Conservation (phyloP, 2,329 filamentous ascomycete species). For the Fusarium acutatum region DNA sequence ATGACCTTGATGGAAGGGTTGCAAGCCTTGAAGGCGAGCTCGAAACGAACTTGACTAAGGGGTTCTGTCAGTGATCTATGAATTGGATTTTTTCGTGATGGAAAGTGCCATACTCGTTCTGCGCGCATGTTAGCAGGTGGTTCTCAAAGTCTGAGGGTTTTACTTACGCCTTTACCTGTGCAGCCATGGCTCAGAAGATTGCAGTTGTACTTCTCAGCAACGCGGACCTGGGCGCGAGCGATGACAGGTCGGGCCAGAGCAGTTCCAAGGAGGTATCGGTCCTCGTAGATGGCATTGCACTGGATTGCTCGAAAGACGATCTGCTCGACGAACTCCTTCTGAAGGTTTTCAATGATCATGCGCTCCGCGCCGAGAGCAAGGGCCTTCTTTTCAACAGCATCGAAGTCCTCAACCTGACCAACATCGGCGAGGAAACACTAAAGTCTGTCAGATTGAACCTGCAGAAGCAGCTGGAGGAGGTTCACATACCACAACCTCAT, state of each 20-base stretch:
- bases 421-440: slow-evolving; percentile 67
- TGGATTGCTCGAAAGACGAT: slow-evolving; percentile 80
- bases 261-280: slow-evolving; percentile 60
- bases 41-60: slow-evolving; percentile 51
- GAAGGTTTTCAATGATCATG: slow-evolving; percentile 68
- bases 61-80: slow-evolving; percentile 1
- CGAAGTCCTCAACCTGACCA: slow-evolving; percentile 75
- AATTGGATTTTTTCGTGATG: background rate
- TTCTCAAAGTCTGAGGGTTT: background rate
- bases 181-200: slow-evolving; percentile 59
- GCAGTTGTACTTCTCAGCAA: slow-evolving; percentile 50
- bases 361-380: slow-evolving; percentile 43
- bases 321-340: slow-evolving; percentile 77
- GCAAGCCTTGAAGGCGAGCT: slow-evolving; percentile 53
- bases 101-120: slow-evolving; percentile 43
- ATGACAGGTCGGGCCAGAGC: slow-evolving; percentile 72
- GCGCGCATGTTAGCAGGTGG: background rate
- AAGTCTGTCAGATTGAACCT: slow-evolving; percentile 13
- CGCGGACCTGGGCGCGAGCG: slow-evolving; percentile 58
- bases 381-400: slow-evolving; percentile 75
- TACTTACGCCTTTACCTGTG: slow-evolving; percentile 68
- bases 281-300: slow-evolving; percentile 49
- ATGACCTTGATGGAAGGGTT: slow-evolving; percentile 74
- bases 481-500: slow-evolving; percentile 24
- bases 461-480: background rate